Evolutionary conservation across 2,329 filamentous ascomycete genomes (phyloP).

Genomic region (Fusarium secorum): DNA sequence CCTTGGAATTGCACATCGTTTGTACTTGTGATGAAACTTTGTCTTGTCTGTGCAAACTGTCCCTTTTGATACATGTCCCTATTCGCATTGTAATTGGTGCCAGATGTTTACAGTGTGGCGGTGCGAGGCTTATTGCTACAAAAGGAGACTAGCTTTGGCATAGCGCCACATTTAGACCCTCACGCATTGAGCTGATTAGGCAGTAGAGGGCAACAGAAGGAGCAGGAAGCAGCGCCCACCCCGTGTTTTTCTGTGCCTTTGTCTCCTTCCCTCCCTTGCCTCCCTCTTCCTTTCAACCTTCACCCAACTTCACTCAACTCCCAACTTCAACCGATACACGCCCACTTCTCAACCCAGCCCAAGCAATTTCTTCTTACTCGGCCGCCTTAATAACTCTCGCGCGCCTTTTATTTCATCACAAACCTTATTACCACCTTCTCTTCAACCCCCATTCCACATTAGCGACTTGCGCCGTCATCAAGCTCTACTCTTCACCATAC

Average conservation of each 20-base stretch:
- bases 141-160: slow-evolving; percentile 23
- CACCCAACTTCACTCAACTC: slow-evolving; percentile 18
- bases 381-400: slow-evolving; percentile 26
- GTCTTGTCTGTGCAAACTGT: slow-evolving; percentile 15
- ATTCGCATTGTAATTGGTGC: slow-evolving; percentile 24
- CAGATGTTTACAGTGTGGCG: slow-evolving; percentile 23
- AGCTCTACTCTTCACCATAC: slow-evolving; percentile 7
- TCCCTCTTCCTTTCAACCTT: slow-evolving; percentile 22
- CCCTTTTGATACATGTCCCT: slow-evolving; percentile 10
- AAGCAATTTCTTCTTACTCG: slow-evolving; percentile 16
- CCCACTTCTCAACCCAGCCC: slow-evolving; percentile 34
- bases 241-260: slow-evolving; percentile 39
- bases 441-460: not conserved
- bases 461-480: slow-evolving; percentile 20
- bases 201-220: slow-evolving; percentile 27
- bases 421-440: slow-evolving; percentile 18
- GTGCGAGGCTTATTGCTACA: slow-evolving; percentile 26
- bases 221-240: slow-evolving; percentile 37
- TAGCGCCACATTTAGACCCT: slow-evolving; percentile 13
- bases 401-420: slow-evolving; percentile 25
- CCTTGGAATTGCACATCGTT: not conserved
- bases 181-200: slow-evolving; percentile 27
- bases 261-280: slow-evolving; percentile 8
- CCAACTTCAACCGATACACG: slow-evolving; percentile 27
- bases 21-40: not conserved